These are phyloP conservation scores for Postia placenta DNA, from an alignment of 768 basidiomycete genomes.

Conservation along the genomic window DNA sequence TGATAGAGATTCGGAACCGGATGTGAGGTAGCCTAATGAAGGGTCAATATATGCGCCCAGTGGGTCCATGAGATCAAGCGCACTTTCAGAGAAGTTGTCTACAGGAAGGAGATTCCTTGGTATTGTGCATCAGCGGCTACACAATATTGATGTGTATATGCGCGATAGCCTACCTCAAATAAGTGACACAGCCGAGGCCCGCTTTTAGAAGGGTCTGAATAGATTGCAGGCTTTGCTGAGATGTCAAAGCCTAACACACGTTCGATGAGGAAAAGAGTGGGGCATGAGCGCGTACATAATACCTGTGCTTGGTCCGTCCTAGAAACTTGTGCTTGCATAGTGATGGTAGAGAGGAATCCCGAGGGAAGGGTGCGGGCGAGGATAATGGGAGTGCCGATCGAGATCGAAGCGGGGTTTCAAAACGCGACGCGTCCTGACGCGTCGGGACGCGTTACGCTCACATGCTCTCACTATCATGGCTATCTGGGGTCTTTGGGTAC, in stretches of 20 bases:
- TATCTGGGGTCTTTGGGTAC: conserved; percentile 80
- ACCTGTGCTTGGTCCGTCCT: conserved; percentile 24
- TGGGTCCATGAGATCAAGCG: conserved; percentile 14
- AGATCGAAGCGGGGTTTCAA: conserved; percentile 12
- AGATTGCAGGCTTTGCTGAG: conserved; percentile 60
- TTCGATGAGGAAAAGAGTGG: no score
- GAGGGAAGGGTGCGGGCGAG: background rate
- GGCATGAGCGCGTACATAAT: background rate
- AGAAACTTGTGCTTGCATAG: conserved; percentile 35
- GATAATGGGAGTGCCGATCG: background rate
- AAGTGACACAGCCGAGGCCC: conserved; percentile 72
- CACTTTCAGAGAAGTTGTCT: conserved; percentile 73
- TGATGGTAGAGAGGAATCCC: background rate
- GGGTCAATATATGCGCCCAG: background rate
- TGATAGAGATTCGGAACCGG: conserved; percentile 26
- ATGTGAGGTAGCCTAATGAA: conserved; percentile 46
- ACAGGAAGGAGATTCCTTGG: conserved; percentile 67
- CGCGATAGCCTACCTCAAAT: conserved; percentile 46
- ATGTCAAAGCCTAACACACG: conserved; percentile 21
- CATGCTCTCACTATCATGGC: conserved; percentile 43
- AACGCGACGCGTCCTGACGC: conserved; percentile 3
- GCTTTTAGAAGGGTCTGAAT: conserved; percentile 70
- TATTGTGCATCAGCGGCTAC: background rate
- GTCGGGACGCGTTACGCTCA: conserved; percentile 18
- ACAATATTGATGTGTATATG: conserved; percentile 8